These are phyloP conservation scores for Aspergillus cavernicola DNA, from an alignment of 495 filamentous ascomycete species.

Conservation along the genomic window DNA sequence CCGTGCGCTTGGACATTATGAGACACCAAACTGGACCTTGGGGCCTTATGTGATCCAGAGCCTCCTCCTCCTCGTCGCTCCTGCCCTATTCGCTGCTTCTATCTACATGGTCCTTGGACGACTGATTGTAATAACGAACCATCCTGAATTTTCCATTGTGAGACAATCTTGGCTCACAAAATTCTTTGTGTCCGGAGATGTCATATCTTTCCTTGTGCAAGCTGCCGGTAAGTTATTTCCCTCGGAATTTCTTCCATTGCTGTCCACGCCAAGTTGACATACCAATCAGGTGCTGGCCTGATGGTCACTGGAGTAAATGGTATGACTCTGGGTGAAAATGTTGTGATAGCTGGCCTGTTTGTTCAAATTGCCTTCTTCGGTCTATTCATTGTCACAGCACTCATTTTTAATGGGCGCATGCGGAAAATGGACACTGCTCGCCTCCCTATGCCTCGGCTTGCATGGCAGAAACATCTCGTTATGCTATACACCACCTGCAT, in stretches of 20 bases:
- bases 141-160: constrained; percentile 21
- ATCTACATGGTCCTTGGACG: constrained; percentile 28
- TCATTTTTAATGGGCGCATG: constrained; percentile 29
- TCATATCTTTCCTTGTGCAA: constrained; percentile 19
- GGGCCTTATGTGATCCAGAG: constrained; percentile 27
- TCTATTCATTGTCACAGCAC: constrained; percentile 24
- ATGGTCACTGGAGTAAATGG: neutral
- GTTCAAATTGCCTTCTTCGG: constrained; percentile 25
- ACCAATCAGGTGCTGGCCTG: neutral
- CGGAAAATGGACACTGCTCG: constrained; percentile 12
- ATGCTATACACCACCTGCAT: constrained; percentile 1
- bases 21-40: constrained; percentile 13
- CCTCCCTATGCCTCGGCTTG: neutral
- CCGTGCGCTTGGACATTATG: constrained; percentile 29
- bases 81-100: constrained; percentile 40
- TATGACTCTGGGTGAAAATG: constrained; percentile 25
- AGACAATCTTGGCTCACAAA: constrained; percentile 10
- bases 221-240: constrained; percentile 9
- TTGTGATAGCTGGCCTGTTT: constrained; percentile 37
- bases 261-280: no score
- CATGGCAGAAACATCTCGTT: neutral
- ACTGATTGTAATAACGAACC: constrained; percentile 37
- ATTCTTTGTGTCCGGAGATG: constrained; percentile 22
- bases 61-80: constrained; percentile 31
- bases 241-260: no score